Conservation (phyloP, 108 stramenopile species). For the Discostella stelligeroides region DNA sequence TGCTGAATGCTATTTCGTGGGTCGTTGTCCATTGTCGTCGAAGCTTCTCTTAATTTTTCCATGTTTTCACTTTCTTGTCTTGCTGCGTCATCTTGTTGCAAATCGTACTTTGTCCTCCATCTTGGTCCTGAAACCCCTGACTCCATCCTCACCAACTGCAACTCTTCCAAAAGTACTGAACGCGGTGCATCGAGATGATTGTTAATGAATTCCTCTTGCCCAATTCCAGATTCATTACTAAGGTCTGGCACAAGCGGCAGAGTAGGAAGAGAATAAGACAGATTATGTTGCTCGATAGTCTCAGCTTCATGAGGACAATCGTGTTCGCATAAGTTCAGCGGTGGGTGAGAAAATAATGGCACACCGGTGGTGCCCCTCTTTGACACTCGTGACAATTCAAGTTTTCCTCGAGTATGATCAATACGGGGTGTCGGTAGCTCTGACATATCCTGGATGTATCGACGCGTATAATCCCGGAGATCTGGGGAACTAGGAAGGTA, state of each 20-base stretch:
- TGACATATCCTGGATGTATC: constrained; percentile 13
- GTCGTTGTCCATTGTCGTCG: constrained; percentile 54
- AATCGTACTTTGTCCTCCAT: constrained; percentile 25
- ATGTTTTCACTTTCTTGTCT: constrained; percentile 42
- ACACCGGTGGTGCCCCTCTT: constrained; percentile 1
- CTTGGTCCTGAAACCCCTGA: constrained; percentile 46
- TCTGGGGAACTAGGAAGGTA: background rate
- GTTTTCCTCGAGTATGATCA: constrained; percentile 37
- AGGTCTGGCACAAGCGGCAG: constrained; percentile 33
- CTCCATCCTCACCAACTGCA: constrained; percentile 52
- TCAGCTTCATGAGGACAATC: background rate
- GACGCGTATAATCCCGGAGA: background rate
- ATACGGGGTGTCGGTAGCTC: constrained; percentile 48
- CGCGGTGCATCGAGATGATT: constrained; percentile 28
- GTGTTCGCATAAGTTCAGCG: background rate
- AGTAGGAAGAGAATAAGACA: background rate
- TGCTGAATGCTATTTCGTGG: constrained; percentile 79
- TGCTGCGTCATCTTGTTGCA: background rate
- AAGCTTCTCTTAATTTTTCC: constrained; percentile 44
- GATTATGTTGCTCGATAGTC: background rate
- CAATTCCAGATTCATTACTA: constrained; percentile 12
- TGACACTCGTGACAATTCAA: constrained; percentile 15
- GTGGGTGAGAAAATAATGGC: constrained; percentile 19
- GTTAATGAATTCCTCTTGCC: background rate
- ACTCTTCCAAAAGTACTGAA: constrained; percentile 49